Evolutionary conservation across 306 rosid genomes (phyloP), one percentile per base, ranked within the genome.

Genomic region (Vicia sativa): DNA sequence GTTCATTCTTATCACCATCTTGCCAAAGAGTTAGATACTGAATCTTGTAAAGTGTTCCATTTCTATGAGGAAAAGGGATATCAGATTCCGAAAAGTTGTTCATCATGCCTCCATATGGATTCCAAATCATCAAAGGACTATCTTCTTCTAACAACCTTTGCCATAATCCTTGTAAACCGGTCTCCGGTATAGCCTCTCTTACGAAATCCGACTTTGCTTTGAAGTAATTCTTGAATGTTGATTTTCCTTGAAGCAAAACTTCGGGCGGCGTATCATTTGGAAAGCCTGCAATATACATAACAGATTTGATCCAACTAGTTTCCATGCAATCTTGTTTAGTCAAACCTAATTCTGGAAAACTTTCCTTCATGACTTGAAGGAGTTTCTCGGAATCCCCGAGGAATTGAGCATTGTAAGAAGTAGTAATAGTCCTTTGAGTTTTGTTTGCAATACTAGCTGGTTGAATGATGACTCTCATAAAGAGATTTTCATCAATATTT

Each of bases 191-290:
- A 4, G 96, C 76, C 12, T 74, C 80, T 6, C 71, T 81, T 4
- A 89, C 92, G 9, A 82, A 92, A 45, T 92, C 98, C 45, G 96
- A 86, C 57, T 92, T 92, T 23, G 97, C 96, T 48, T 89, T 92
- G 96, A 92, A 89, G 77, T 62, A 84, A 72, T 71, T 84, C 77
- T 86, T 87, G 85, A 77, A 87, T 0, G 86, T 74, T 14, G 97
- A 66, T 53, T 84, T 87, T 1, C 91, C 89, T 31, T 89, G 15
- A 29, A 89, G 96, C 1, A 89, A 78, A 34, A 84, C 84, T 69
- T 89, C 92, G 0, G 81, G 75, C 0, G 81, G 82, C 1, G 90
- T 85, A 2, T 84, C 88, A 37, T 44, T 85, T 12, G 96, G 87
- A 48, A 14, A 86, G 5, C 90, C 87, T n/a, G 89, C 95, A 44